A percentile compares a stretch with the other conserved stretches of the same genome.
phyloP scores from a whole-genome alignment of 805 yeast species.

The Candida verbasci region DNA sequence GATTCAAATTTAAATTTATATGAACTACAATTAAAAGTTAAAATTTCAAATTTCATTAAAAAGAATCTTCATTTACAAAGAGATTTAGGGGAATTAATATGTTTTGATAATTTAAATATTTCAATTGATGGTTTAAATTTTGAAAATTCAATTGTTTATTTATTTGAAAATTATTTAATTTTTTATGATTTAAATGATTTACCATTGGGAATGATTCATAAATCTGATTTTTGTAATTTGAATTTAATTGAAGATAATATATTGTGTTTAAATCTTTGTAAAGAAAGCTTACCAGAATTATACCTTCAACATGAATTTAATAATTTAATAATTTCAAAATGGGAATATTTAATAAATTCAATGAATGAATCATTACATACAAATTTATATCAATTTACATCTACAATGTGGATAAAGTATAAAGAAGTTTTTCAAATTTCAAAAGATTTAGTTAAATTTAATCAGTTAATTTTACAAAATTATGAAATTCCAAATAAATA shows the following conservation, averaged over 20 bases:
- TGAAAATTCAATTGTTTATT: slow-evolving; percentile 30
- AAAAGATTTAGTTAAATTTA: slow-evolving; percentile 31
- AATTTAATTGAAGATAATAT: slow-evolving; percentile 19
- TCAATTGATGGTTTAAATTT: slow-evolving; percentile 41
- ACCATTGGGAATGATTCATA: slow-evolving; percentile 36
- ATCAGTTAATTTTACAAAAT: slow-evolving; percentile 31
- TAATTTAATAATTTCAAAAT: slow-evolving; percentile 32
- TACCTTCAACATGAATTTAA: slow-evolving; percentile 24
- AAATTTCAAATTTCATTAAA: slow-evolving; percentile 2
- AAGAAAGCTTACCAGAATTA: slow-evolving; percentile 42
- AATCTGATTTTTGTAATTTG: slow-evolving; percentile 31
- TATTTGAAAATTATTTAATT: slow-evolving; percentile 28
- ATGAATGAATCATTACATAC: slow-evolving; percentile 19
- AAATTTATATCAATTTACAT: slow-evolving; percentile 42
- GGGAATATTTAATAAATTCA: slow-evolving; percentile 31
- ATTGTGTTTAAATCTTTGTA: slow-evolving; percentile 31
- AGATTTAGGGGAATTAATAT: slow-evolving; percentile 20
- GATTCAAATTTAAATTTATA: background rate
- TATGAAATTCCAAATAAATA: slow-evolving; percentile 34
- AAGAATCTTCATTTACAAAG: slow-evolving; percentile 2
- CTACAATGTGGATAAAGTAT: slow-evolving; percentile 46
- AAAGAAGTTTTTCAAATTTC: slow-evolving; percentile 32
- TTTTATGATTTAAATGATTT: slow-evolving; percentile 22
- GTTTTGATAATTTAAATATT: slow-evolving; percentile 41
- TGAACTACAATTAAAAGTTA: slow-evolving; percentile 4